Evolutionary conservation across 2,329 filamentous ascomycete species (phyloP).

Genomic region (Orbilia blumenaviensis): DNA sequence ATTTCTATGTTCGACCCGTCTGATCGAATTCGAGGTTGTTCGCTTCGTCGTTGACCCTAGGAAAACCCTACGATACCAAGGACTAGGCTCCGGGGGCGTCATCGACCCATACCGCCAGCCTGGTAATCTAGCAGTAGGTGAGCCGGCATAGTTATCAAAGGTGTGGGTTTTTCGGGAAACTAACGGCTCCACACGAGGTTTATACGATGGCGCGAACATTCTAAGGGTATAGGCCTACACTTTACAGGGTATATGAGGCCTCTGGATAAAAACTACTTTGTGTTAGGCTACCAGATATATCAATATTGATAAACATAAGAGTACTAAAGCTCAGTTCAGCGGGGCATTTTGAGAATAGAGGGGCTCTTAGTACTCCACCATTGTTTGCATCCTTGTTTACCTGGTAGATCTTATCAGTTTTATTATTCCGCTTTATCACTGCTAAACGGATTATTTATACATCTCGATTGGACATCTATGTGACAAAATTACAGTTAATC

Average conservation of each 20-base stretch:
- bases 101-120: not conserved
- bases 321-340: not conserved
- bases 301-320: not conserved
- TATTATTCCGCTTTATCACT: conserved; percentile 10
- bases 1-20: not conserved
- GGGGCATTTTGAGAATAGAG: not conserved
- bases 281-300: not conserved
- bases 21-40: not conserved
- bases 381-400: not conserved
- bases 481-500: conserved; percentile 1
- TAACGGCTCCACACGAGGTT: not conserved
- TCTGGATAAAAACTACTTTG: not conserved
- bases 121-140: not conserved
- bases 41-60: not conserved
- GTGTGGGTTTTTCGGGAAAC: not conserved
- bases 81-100: not conserved
- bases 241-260: not conserved
- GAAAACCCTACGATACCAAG: conserved; percentile 23
- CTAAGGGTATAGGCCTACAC: not conserved
- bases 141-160: not conserved
- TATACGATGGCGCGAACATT: not conserved
- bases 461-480: not conserved
- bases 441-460: not conserved
- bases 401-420: conserved; percentile 3
- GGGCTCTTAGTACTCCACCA: not conserved